phyloP scores from a whole-genome alignment of 129 eudicot genomes.

The Flaveria ramosissima region DNA sequence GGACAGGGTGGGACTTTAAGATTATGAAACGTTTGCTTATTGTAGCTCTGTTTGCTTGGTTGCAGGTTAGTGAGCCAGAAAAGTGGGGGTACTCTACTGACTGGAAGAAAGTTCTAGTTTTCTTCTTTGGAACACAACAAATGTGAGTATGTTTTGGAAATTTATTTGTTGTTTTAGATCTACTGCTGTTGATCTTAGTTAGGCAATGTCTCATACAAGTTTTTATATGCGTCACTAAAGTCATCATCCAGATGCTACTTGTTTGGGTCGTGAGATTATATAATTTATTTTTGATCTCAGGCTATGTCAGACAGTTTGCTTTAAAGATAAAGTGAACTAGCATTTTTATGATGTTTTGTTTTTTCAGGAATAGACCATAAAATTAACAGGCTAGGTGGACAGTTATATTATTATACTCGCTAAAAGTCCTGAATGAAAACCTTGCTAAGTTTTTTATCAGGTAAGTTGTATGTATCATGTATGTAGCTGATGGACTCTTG shows the following conservation, averaged over 20 bases:
- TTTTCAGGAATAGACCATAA: slow-evolving; percentile 3
- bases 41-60: slow-evolving; percentile 28
- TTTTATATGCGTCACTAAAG: neutral
- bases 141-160: slow-evolving; percentile 61
- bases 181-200: slow-evolving; percentile 9
- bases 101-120: slow-evolving; percentile 82
- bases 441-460: neutral
- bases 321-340: neutral
- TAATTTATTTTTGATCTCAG: neutral
- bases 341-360: slow-evolving; percentile 9
- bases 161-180: slow-evolving; percentile 8
- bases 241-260: neutral
- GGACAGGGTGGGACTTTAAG: neutral
- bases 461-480: neutral
- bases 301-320: neutral
- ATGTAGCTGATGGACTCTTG: too few species aligned
- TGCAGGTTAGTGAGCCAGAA: slow-evolving; percentile 93
- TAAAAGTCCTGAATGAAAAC: slow-evolving; percentile 3
- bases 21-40: slow-evolving; percentile 26
- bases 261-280: slow-evolving; percentile 14
- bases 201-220: neutral
- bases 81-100: slow-evolving; percentile 79
- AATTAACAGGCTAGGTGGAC: slow-evolving; percentile 2
- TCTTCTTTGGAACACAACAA: slow-evolving; percentile 85
- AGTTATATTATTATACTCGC: neutral